Conservation (phyloP, 495 filamentous ascomycete genomes). For the Neurospora sp. region DNA sequence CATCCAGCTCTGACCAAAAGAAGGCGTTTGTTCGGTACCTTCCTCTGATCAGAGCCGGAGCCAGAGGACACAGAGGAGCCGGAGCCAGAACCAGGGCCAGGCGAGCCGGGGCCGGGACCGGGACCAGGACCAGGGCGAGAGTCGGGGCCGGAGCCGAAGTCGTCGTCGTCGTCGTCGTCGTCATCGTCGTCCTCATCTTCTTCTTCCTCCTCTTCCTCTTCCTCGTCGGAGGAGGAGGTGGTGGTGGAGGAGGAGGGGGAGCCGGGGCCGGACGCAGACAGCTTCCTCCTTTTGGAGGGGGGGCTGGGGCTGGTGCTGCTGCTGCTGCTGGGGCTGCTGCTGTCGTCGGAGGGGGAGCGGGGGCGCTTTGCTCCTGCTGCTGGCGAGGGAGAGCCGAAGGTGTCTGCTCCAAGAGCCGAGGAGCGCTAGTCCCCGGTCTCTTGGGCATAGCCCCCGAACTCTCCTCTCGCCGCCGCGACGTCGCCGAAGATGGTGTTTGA, state of each 20-base stretch:
- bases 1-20: neutral
- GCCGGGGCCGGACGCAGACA: neutral
- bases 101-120: neutral
- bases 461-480: neutral
- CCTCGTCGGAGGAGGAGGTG: neutral
- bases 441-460: neutral
- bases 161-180: neutral
- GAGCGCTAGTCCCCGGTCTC: neutral
- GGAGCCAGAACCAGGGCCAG: neutral
- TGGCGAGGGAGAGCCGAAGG: neutral
- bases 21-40: neutral
- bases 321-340: neutral
- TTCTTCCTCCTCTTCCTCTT: neutral
- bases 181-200: neutral
- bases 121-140: neutral
- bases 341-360: neutral
- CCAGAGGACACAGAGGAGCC: neutral
- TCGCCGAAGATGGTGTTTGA: neutral
- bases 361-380: neutral
- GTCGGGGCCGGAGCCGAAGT: neutral
- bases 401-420: neutral
- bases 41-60: neutral
- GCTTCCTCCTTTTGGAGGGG: neutral
- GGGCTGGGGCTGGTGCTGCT: neutral
- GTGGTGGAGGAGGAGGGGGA: neutral